Conservation (phyloP, 305 asterid genomes). For the Fraxinus latifolia region DNA sequence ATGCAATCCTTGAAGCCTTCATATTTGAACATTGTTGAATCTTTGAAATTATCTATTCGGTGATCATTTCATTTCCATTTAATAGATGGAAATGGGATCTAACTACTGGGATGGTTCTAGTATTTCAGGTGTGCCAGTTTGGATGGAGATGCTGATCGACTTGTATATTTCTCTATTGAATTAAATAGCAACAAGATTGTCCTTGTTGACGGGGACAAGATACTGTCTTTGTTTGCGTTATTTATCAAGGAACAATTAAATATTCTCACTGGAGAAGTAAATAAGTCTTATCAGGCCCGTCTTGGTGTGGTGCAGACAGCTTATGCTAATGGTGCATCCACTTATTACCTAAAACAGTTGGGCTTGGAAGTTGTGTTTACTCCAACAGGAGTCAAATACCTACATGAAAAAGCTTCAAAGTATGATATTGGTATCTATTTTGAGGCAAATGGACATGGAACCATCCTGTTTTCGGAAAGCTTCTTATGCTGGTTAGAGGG, state of each 20-base stretch:
- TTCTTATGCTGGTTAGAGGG: slow-evolving; percentile 34
- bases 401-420: slow-evolving; percentile 87
- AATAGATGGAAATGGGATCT: slow-evolving; percentile 21
- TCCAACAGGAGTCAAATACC: slow-evolving; percentile 86
- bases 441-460: slow-evolving; percentile 98
- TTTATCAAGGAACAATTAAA: slow-evolving; percentile 70
- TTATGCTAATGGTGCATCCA: slow-evolving; percentile 95
- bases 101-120: slow-evolving; percentile 38
- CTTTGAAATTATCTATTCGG: neutral
- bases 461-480: slow-evolving; percentile 44
- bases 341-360: slow-evolving; percentile 59
- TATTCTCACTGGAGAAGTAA: slow-evolving; percentile 43
- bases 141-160: slow-evolving; percentile 96
- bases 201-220: slow-evolving; percentile 96
- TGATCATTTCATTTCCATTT: neutral
- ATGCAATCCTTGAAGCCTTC: slow-evolving; percentile 3
- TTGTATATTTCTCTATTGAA: slow-evolving; percentile 70
- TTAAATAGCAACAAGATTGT: slow-evolving; percentile 54
- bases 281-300: slow-evolving; percentile 38
- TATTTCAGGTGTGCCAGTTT: slow-evolving; percentile 93
- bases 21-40: neutral
- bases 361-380: slow-evolving; percentile 54
- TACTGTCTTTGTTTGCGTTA: slow-evolving; percentile 77
- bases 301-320: slow-evolving; percentile 88
- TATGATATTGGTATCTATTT: slow-evolving; percentile 85